phyloP scores from a whole-genome alignment of 2,329 filamentous ascomycete species.

The Aspergillus sojae region DNA sequence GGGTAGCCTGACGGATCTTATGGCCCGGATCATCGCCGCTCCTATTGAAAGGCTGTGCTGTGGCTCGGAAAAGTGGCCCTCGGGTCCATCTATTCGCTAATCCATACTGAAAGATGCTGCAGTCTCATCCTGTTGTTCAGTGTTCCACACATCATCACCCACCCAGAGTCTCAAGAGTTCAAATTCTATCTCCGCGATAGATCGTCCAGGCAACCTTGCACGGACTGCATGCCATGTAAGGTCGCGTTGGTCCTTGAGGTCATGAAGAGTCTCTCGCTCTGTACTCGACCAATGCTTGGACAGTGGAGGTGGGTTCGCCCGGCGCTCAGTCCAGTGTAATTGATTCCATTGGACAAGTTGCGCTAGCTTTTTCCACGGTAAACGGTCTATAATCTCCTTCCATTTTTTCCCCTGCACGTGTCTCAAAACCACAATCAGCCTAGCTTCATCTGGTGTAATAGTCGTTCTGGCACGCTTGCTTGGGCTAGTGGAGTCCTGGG shows the following conservation, averaged over 20 bases:
- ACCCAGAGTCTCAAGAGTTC: conserved; percentile 37
- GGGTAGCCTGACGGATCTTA: not conserved
- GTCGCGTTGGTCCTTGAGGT: conserved; percentile 28
- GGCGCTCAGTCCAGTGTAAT: conserved; percentile 33
- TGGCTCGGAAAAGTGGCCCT: conserved; percentile 3
- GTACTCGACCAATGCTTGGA: conserved; percentile 33
- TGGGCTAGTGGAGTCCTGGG: conserved; percentile 21
- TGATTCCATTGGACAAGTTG: conserved; percentile 31
- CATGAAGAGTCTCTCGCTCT: conserved; percentile 30
- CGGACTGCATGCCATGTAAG: conserved; percentile 36
- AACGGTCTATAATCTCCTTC: conserved; percentile 32
- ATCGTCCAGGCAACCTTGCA: conserved; percentile 30
- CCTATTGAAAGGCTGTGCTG: not conserved
- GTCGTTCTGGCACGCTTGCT: conserved; percentile 17
- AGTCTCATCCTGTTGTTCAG: conserved; percentile 10
- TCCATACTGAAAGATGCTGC: not conserved
- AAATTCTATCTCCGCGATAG: conserved; percentile 36
- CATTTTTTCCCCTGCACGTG: conserved; percentile 30
- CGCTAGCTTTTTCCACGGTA: conserved; percentile 28
- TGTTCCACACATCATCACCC: conserved; percentile 22
- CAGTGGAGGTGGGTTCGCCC: conserved; percentile 27
- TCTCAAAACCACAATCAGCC: conserved; percentile 33
- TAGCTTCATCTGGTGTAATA: conserved; percentile 37
- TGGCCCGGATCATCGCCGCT: not conserved
- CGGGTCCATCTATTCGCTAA: conserved; percentile 1